Evolutionary conservation across 148 eudicot genomes (phyloP).

Genomic region (Vaccinium macrocarpon): DNA sequence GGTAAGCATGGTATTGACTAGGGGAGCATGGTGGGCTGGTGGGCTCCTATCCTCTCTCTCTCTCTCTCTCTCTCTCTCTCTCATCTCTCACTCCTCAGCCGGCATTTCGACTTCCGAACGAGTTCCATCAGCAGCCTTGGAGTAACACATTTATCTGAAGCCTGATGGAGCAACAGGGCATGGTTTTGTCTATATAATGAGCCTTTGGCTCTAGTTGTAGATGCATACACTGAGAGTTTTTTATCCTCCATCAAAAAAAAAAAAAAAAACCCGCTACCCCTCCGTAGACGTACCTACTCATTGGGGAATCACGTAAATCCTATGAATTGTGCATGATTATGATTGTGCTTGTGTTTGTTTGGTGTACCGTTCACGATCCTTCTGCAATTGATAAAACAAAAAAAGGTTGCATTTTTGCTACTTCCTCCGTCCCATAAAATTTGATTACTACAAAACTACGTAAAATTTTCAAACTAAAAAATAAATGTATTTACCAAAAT

Average conservation of each 20-base stretch:
- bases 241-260: neutral
- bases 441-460: too few relatives aligned
- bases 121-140: neutral
- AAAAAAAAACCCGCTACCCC: neutral
- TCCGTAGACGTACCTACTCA: neutral
- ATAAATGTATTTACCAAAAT: too few relatives aligned
- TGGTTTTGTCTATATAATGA: neutral
- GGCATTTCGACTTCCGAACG: too few relatives aligned
- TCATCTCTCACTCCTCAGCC: too few relatives aligned
- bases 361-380: neutral
- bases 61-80: too few relatives aligned
- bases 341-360: neutral
- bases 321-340: neutral
- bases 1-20: neutral
- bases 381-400: too few relatives aligned
- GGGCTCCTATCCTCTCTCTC: neutral
- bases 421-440: too few relatives aligned
- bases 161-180: neutral
- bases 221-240: neutral
- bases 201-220: neutral
- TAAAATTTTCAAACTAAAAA: too few relatives aligned
- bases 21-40: neutral
- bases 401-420: neutral
- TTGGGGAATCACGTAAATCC: neutral
- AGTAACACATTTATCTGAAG: neutral